Base-by-base conservation (phyloP, 1,139 yeast genomes). In the Pichiaceae sp. region DNA sequence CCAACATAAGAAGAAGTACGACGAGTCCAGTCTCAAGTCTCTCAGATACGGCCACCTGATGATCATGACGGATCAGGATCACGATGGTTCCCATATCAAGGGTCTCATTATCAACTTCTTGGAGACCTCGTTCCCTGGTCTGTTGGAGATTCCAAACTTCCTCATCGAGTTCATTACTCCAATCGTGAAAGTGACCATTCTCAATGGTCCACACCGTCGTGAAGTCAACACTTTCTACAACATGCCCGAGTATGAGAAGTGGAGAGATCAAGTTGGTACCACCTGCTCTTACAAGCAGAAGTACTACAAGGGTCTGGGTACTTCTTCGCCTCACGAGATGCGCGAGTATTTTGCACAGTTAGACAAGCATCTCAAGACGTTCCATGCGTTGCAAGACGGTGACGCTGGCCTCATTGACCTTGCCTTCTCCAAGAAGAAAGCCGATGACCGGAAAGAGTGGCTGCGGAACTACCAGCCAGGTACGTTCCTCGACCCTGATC, bases 1-100 rank as follows among this genome's bases (percentile, higher is more conserved):
- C 40, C 96, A 89, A 58, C 98, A 93, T 60, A 86, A 84, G 50
- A 89, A 87, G 62, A 70, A 68, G 30, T 93, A 93, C 57, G 63
- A 60, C 15, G 46, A 59, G 0, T 79, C 78, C 27, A 82, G 78
- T 48, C 69, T 84, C 8, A 75, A 73, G 41, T 78, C 80, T 9
- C 66, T 93, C 44, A 77, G 99, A 56, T 93, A 93, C 56, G 98
- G 99, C 20, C 96, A 87, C 58, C 74, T 93, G 36, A 91, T 93
- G 97, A 87, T 93, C 54, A 93, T 93, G 98, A 87, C 99, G 4
- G 99, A 93, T 83, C 99, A 93, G 63, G 99, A 93, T 84, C 96
- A 89, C 53, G 99, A 93, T 70, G 99, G 99, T 42, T 84, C 95
- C 17, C 99, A 93, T 66, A 93, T 93, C 56, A 93, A 93, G 59